Evolutionary conservation across 805 yeast genomes (phyloP).

Genomic region (Metschnikowia amazonensis): DNA sequence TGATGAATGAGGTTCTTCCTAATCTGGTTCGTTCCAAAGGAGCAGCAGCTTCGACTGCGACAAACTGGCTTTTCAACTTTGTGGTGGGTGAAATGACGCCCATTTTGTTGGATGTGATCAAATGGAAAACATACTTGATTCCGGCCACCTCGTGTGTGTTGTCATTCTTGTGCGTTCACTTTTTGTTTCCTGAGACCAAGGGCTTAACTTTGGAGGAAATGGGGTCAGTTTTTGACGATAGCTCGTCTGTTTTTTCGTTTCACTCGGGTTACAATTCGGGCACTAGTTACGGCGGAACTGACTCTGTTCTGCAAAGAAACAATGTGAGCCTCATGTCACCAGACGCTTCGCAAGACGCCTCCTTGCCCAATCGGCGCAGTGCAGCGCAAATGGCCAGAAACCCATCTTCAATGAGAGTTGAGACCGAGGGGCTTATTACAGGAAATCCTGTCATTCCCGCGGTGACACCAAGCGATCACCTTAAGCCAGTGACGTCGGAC

Average conservation of each 20-base stretch:
- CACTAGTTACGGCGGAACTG: conserved; percentile 14
- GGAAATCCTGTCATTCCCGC: conserved; percentile 24
- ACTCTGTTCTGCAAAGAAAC: conserved; percentile 10
- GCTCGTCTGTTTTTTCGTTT: conserved; percentile 39
- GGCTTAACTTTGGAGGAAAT: conserved; percentile 87
- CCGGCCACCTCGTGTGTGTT: conserved; percentile 76
- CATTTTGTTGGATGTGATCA: conserved; percentile 66
- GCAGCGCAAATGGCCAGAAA: conserved; percentile 46
- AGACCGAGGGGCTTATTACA: conserved; percentile 29
- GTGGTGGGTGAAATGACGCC: conserved; percentile 92
- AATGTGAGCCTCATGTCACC: conserved; percentile 3
- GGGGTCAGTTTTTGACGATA: conserved; percentile 82
- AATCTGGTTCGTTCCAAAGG: conserved; percentile 83
- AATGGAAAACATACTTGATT: conserved; percentile 77
- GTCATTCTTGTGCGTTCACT: conserved; percentile 69
- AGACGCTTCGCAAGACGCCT: conserved; percentile 7
- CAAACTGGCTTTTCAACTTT: conserved; percentile 92
- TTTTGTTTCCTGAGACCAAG: conserved; percentile 83
- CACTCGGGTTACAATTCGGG: conserved; percentile 29
- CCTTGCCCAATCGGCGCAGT: conserved; percentile 15
- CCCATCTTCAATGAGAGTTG: conserved; percentile 28
- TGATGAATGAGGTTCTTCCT: conserved; percentile 84
- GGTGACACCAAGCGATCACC: conserved; percentile 8
- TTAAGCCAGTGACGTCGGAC: conserved; percentile 17
- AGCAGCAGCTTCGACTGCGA: conserved; percentile 84